These are phyloP conservation scores for Oxyria digyna DNA, from an alignment of 148 eudicot genomes.

Conservation along the genomic window DNA sequence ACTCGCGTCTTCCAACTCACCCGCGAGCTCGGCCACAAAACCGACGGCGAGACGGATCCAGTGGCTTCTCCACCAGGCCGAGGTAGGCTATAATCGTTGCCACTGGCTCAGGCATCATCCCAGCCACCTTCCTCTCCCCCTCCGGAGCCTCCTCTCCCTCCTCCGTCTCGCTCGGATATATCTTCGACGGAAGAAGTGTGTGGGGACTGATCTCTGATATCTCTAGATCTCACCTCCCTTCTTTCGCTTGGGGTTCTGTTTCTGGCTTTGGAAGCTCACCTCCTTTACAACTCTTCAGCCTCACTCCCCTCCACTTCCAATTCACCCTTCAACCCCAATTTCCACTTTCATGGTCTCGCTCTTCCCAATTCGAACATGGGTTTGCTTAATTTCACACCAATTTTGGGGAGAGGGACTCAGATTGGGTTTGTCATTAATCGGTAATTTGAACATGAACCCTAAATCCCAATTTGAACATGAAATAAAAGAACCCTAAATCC, in stretches of 20 bases:
- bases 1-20: conserved; percentile 78
- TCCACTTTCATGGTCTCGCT: conserved; percentile 48
- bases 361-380: conserved; percentile 38
- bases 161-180: too few relatives aligned
- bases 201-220: too few relatives aligned
- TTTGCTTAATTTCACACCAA: conserved; percentile 53
- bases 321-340: conserved; percentile 33
- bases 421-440: conserved; percentile 66
- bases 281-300: conserved; percentile 6
- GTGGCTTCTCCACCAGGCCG: conserved; percentile 76
- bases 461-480: too few relatives aligned
- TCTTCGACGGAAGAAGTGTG: too few relatives aligned
- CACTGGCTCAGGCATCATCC: conserved; percentile 67
- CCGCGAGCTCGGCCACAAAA: conserved; percentile 66
- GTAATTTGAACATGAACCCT: too few relatives aligned
- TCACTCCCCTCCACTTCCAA: conserved; percentile 10
- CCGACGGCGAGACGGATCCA: conserved; percentile 86
- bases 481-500: too few relatives aligned
- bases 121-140: conserved; percentile 50
- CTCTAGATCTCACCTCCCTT: too few relatives aligned
- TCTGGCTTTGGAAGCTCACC: conserved; percentile 15
- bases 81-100: conserved; percentile 66
- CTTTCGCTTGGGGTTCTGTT: conserved; percentile 22
- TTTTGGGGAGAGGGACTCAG: conserved; percentile 39
- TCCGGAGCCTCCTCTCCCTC: conserved; percentile 20